Percentiles rank a stretch among this genome's conserved stretches.
Evolutionary conservation across 1,139 yeast genomes (phyloP).

Genomic region (Protomyces pachydermus): DNA sequence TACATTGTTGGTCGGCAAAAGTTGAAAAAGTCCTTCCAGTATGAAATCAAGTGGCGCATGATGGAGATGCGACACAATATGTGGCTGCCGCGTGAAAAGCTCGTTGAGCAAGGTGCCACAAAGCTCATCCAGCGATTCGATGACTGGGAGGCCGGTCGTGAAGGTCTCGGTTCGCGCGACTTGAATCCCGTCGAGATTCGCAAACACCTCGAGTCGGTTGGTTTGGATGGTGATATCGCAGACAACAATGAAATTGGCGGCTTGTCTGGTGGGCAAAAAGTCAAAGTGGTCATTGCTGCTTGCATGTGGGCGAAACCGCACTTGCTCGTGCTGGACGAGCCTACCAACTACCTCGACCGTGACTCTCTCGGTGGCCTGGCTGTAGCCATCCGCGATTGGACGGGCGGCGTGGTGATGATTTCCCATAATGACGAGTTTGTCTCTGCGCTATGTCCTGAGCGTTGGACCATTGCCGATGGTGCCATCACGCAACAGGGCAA

Average conservation of each 20-base stretch:
- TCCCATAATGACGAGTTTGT: slow-evolving; percentile 96
- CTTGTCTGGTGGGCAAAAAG: slow-evolving; percentile 95
- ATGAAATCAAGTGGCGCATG: slow-evolving; percentile 89
- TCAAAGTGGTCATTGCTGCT: slow-evolving; percentile 97
- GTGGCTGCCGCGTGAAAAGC: slow-evolving; percentile 80
- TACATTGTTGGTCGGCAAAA: slow-evolving; percentile 97
- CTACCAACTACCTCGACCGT: slow-evolving; percentile 95
- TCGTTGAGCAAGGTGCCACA: slow-evolving; percentile 75
- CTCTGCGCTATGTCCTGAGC: slow-evolving; percentile 96
- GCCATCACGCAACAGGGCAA: slow-evolving; percentile 77
- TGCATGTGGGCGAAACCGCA: slow-evolving; percentile 99
- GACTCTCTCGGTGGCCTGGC: slow-evolving; percentile 97
- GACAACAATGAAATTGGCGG: slow-evolving; percentile 97
- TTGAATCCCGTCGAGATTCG: slow-evolving; percentile 86
- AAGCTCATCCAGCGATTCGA: slow-evolving; percentile 90
- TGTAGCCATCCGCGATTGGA: slow-evolving; percentile 94
- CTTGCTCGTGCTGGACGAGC: slow-evolving; percentile 92
- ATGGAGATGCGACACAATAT: slow-evolving; percentile 93
- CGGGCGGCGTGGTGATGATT: slow-evolving; percentile 97
- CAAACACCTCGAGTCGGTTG: slow-evolving; percentile 95
- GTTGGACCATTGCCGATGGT: slow-evolving; percentile 96
- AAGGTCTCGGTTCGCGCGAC: slow-evolving; percentile 96
- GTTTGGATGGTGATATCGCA: slow-evolving; percentile 95
- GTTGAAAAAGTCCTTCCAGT: slow-evolving; percentile 91
- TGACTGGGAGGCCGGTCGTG: slow-evolving; percentile 97